Evolutionary conservation across 495 filamentous ascomycete genomes (phyloP).

Genomic region (Trichoderma virens): DNA sequence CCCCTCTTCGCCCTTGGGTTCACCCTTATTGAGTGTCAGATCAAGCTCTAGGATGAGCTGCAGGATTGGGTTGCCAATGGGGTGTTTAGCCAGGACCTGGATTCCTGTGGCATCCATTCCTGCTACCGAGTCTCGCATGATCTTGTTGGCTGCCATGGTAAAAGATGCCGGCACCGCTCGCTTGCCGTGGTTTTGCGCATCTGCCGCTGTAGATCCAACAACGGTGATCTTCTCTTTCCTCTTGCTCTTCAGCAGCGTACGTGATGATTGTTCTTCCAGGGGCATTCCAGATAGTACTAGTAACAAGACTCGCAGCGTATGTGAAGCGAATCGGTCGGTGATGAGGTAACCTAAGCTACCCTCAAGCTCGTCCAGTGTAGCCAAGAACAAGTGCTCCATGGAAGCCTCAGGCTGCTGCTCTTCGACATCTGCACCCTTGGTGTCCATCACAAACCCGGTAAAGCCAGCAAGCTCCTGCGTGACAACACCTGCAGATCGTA

Average conservation of each 20-base stretch:
- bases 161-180: conserved; percentile 73
- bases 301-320: conserved; percentile 77
- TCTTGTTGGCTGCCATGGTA: conserved; percentile 61
- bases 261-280: conserved; percentile 53
- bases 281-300: conserved; percentile 79
- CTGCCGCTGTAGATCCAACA: conserved; percentile 26
- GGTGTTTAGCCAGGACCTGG: conserved; percentile 74
- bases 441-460: conserved; percentile 13
- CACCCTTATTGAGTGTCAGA: conserved; percentile 57
- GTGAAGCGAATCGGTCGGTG: conserved; percentile 84
- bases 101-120: conserved; percentile 65
- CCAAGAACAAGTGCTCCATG: conserved; percentile 80
- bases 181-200: conserved; percentile 7
- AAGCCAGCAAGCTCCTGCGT: conserved; percentile 56
- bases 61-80: conserved; percentile 79
- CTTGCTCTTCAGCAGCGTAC: conserved; percentile 71
- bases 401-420: conserved; percentile 33
- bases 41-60: conserved; percentile 84
- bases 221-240: conserved; percentile 76
- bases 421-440: conserved; percentile 21
- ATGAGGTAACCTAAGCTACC: conserved; percentile 75
- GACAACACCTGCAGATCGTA: conserved; percentile 69
- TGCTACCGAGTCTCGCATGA: conserved; percentile 64
- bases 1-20: conserved; percentile 30
- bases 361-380: conserved; percentile 74